phyloP scores from a whole-genome alignment of 2,329 filamentous ascomycete species.

The Exophiala alcalophila region DNA sequence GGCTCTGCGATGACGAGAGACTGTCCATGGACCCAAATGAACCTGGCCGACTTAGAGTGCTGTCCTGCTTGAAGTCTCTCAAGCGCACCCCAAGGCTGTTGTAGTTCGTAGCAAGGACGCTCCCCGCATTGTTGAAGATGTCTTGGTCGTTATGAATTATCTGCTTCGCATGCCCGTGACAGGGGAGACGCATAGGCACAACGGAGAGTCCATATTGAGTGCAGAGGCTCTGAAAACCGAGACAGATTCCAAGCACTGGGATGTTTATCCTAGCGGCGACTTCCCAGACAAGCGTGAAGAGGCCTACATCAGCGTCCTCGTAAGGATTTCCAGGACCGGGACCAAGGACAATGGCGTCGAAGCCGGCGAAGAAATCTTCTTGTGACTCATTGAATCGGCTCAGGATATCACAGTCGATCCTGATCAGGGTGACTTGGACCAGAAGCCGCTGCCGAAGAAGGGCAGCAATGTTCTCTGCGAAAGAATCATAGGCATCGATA shows the following conservation, averaged over 20 bases:
- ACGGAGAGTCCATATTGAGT: slow-evolving; percentile 66
- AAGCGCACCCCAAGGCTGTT: slow-evolving; percentile 29
- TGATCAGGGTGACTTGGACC: slow-evolving; percentile 67
- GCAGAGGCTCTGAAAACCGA: slow-evolving; percentile 82
- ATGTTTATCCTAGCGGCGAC: slow-evolving; percentile 58
- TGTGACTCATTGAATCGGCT: slow-evolving; percentile 34
- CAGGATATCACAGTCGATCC: slow-evolving; percentile 62
- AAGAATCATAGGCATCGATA: slow-evolving; percentile 94
- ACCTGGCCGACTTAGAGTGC: slow-evolving; percentile 13
- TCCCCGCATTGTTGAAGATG: slow-evolving; percentile 62
- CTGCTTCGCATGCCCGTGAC: slow-evolving; percentile 75
- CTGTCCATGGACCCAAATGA: slow-evolving; percentile 22
- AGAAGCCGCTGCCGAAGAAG: slow-evolving; percentile 69
- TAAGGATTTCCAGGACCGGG: slow-evolving; percentile 84
- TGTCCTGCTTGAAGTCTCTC: slow-evolving; percentile 7
- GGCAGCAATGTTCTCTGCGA: slow-evolving; percentile 89
- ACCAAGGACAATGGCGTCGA: slow-evolving; percentile 80
- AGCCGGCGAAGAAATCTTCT: slow-evolving; percentile 37
- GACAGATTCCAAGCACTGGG: slow-evolving; percentile 82
- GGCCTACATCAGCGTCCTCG: slow-evolving; percentile 71
- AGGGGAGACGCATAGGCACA: slow-evolving; percentile 64
- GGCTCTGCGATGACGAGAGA: slow-evolving; percentile 16
- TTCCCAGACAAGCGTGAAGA: slow-evolving; percentile 74
- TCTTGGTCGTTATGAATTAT: slow-evolving; percentile 61
- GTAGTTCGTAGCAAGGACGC: slow-evolving; percentile 68